Conservation (phyloP, 805 yeast species). For the Myxozyma melibiosi region DNA sequence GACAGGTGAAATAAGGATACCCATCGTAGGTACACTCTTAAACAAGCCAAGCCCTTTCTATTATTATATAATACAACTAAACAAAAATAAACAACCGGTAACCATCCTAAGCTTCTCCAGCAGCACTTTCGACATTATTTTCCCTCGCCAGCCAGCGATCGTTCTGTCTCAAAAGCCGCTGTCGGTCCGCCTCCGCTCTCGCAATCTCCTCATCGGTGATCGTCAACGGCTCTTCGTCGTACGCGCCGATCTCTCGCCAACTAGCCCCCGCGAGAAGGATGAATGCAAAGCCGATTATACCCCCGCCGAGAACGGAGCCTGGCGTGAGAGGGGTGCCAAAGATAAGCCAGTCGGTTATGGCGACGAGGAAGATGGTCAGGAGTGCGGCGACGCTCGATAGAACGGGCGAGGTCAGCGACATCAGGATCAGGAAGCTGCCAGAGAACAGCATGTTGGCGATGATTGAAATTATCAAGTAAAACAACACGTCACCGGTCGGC, state of each 20-base stretch:
- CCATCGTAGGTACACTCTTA: no score
- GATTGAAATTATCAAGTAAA: constrained; percentile 55
- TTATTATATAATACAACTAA: no score
- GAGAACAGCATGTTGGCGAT: constrained; percentile 68
- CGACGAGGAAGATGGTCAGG: constrained; percentile 77
- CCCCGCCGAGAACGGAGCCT: constrained; percentile 68
- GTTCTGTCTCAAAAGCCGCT: not conserved
- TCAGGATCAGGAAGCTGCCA: constrained; percentile 69
- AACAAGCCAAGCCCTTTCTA: no score
- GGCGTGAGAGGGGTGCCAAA: constrained; percentile 60
- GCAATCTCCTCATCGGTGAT: constrained; percentile 27
- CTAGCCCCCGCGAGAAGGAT: constrained; percentile 50
- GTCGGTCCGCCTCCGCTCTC: not conserved
- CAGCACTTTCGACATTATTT: constrained; percentile 5
- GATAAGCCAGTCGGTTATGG: constrained; percentile 69
- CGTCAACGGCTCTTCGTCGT: not conserved
- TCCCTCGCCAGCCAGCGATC: constrained; percentile 14
- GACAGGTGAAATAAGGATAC: no score
- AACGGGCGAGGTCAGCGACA: constrained; percentile 86
- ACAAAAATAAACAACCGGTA: not conserved
- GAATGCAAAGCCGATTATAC: constrained; percentile 70
- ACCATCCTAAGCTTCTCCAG: not conserved
- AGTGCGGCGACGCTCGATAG: constrained; percentile 67
- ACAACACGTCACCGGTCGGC: constrained; percentile 50
- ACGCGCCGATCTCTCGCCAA: constrained; percentile 44